Evolutionary conservation across 2,329 filamentous ascomycete species (phyloP), one percentile per base, ranked within the genome.

Genomic region (Knufia fluminis): DNA sequence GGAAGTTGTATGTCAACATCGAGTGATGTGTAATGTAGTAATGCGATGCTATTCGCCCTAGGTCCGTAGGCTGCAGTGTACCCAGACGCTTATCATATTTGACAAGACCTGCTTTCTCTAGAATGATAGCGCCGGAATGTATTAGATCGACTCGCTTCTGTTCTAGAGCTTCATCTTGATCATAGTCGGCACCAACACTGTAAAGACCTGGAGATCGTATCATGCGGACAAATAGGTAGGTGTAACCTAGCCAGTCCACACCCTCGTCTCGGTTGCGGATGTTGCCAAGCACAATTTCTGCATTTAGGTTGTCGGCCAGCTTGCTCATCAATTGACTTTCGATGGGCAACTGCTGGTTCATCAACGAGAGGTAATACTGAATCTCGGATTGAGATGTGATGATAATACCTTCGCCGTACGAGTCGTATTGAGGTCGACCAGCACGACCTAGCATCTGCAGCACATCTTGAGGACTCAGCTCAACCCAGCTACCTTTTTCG

Each of bases 161-260:
- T 65, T 97, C 91, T 31, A 98, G 71, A 1, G 86, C 84, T 44
- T 85, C 85, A 57, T 98, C 92, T 49, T 94, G 83, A 60, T 94
- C 89, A 60, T 97, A 98, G 60, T 98, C 94, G 9, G 90, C 82
- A 3, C 92, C 92, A 45, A 98, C 92, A 62, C 92, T 91, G 65
- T 98, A 98, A 10, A 98, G 72, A 0, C 88, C 91, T 31, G 92
- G 92, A 2, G 91, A 96, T 24, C 92, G 83, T 54, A 98, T 78
- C 92, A 98, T 98, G 44, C 92, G 86, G 48, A 98, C 88, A 62
- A 95, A 98, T 16, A 98, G 80, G 66, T 98, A 98, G 0, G 91
- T 96, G 67, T 98, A 98, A 10, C 92, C 91, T 28, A 98, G 79
- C 92, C 92, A 98, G 64, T 98, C 90, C n/a, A 98, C 92, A 59